Evolutionary conservation across 257 asterid species (phyloP).

Genomic region (Jacaranda mimosifolia): DNA sequence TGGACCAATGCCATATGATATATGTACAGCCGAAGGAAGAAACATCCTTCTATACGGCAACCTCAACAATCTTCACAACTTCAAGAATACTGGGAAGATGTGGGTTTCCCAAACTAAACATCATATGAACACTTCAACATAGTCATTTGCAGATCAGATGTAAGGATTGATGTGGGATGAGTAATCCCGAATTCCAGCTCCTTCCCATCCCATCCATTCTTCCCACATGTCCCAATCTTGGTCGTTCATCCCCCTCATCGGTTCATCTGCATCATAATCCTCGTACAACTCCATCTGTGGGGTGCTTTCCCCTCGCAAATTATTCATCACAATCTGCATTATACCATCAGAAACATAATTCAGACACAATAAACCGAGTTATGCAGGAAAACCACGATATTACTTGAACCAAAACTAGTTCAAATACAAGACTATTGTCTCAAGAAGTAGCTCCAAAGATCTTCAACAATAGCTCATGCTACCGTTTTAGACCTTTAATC

Average conservation of each 20-base stretch:
- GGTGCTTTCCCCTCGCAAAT: conserved; percentile 55
- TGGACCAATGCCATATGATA: not conserved
- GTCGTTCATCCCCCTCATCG: conserved; percentile 64
- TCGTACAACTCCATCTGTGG: conserved; percentile 36
- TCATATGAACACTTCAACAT: not conserved
- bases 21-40: not conserved
- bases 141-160: conserved; percentile 46
- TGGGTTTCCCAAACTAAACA: conserved; percentile 32
- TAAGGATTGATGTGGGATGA: conserved; percentile 85
- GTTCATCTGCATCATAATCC: conserved; percentile 22
- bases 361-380: too few relatives aligned
- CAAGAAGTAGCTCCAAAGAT: too few relatives aligned
- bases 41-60: conserved; percentile 33
- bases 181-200: conserved; percentile 89
- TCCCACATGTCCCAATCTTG: conserved; percentile 87
- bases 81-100: conserved; percentile 29
- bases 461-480: too few relatives aligned
- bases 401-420: too few relatives aligned
- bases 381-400: too few relatives aligned
- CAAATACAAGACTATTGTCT: too few relatives aligned
- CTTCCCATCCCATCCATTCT: conserved; percentile 99
- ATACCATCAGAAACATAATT: not conserved
- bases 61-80: conserved; percentile 45
- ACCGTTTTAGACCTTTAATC: too few relatives aligned
- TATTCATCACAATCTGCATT: conserved; percentile 77